Evolutionary conservation across 116 monocot genomes (phyloP).

Genomic region (Papilionanthe hybrid): DNA sequence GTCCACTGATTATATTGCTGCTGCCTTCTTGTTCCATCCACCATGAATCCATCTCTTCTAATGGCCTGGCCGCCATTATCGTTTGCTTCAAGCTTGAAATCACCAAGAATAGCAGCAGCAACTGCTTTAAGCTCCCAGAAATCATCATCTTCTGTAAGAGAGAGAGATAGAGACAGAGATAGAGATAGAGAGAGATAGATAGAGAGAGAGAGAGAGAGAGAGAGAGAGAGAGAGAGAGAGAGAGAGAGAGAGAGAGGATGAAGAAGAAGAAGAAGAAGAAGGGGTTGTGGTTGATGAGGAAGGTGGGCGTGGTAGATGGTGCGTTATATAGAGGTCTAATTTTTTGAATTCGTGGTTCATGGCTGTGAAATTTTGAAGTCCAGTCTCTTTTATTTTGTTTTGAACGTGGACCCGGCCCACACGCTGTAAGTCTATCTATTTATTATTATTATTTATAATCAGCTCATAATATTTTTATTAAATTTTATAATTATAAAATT

Average conservation of each 20-base stretch:
- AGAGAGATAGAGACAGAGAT: not conserved
- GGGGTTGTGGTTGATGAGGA: not conserved
- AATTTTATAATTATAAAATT: no score
- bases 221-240: not conserved
- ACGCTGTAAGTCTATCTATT: not conserved
- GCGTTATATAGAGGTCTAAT: not conserved
- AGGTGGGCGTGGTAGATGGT: not conserved
- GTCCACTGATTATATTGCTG: constrained; percentile 1
- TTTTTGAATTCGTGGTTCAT: not conserved
- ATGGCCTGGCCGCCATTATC: not conserved
- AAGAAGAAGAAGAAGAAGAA: not conserved
- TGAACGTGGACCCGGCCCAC: not conserved
- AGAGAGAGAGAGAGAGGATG: not conserved
- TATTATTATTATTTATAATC: no score
- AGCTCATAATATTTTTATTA: no score
- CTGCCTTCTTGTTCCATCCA: not conserved
- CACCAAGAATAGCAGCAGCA: not conserved
- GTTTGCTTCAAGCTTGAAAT: not conserved
- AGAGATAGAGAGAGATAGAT: not conserved
- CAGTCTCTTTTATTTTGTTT: not conserved
- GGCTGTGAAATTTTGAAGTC: not conserved
- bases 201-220: not conserved
- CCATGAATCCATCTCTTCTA: not conserved
- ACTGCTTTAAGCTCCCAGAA: not conserved
- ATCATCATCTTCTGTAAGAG: not conserved